Base-by-base conservation (phyloP, 257 asterid genomes). In the Nicotiana attenuata region DNA sequence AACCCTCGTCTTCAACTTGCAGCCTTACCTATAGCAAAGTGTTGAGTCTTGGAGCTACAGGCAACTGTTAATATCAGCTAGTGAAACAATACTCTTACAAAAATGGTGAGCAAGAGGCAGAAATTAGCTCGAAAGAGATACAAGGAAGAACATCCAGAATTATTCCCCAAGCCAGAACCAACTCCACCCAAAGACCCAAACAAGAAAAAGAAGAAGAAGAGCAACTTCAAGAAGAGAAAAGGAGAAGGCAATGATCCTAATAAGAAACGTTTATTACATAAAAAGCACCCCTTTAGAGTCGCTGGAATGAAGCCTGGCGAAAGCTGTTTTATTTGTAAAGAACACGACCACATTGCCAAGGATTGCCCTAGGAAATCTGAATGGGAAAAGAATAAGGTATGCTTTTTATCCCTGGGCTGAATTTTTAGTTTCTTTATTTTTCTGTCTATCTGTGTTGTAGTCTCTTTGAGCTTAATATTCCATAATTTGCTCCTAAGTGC, bases 251-350 rank as follows among this genome's bases (percentile, higher is more conserved):
- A 75, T 3, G 90, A 87, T 35, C 89, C 89, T 69, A 91, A 61
- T 10, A 82, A 47, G 81, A 91, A 84, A 77, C 68, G 87, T 13
- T 84, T 89, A 0, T 77, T 16, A 41, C 50, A 41, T 88, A 86
- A 38, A 9, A 91, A 90, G 38, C 98, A 92, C 69, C 97, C 95
- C 24, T 93, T 96, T 56, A 88, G 99, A 83, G 89, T 96, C 4
- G 90, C 97, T 47, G 99, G 99, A 14, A 90, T 94, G 98, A 92
- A 89, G 90, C 98, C 99, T 52, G 99, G 99, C n/a, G 98, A 94
- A 82, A 96, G 97, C 88, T 96, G 99, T 85, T 94, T 73, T 38
- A 96, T 96, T 16, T 96, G 99, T 89, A 94, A 81, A 85, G 92
- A 82, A 2, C 84, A 85, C 0, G 94, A 94, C 87, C 99, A 96